Evolutionary conservation across 2,329 filamentous ascomycete genomes (phyloP), one percentile per base, ranked within the genome.

Genomic region (Colletotrichum trifolii): DNA sequence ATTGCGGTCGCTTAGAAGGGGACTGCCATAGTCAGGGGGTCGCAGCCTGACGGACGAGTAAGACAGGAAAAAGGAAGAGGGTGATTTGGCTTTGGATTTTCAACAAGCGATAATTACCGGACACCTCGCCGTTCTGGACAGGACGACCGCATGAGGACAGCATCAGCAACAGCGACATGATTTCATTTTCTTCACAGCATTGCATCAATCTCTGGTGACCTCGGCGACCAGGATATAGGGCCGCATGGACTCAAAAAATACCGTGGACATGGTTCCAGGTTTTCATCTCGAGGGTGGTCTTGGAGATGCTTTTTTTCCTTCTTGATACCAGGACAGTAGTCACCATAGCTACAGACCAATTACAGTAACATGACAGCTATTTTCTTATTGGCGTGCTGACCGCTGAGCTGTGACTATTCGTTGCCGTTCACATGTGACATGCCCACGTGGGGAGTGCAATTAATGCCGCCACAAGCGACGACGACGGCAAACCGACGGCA

Each of bases 161-260:
- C 59, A 66, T 66, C 60, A 66, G 60, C 64, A 66, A 54, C 60
- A 66, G 64, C 64, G 64, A 64, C 42, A 64, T 58, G 49, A 64
- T 54, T 63, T 34, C 47, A 35, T 33, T 12, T 49, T 40, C 45
- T 39, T 48, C 43, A n/a, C 11, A 34, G 57, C 42, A 65, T 55
- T 66, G 59, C 64, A 66, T 64, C 60, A 54, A 45, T 49, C 36
- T 58, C 49, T 38, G 64, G 39, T 40, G 64, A 34, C 50, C 62
- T 59, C 17, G 60, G 35, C 34, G 53, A 64, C 54, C 64, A 59
- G 60, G 53, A 59, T 64, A 50, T 58, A 64, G 64, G 64, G 62
- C 49, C 64, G 64, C 48, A 64, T 64, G 64, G 60, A 59, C 33
- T 25, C 38, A 62, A 49, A 54, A 50, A 34, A 55, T 35, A 39